Evolutionary conservation across 352 stramenopile species (phyloP).

Genomic region (Globisporangium nunn): DNA sequence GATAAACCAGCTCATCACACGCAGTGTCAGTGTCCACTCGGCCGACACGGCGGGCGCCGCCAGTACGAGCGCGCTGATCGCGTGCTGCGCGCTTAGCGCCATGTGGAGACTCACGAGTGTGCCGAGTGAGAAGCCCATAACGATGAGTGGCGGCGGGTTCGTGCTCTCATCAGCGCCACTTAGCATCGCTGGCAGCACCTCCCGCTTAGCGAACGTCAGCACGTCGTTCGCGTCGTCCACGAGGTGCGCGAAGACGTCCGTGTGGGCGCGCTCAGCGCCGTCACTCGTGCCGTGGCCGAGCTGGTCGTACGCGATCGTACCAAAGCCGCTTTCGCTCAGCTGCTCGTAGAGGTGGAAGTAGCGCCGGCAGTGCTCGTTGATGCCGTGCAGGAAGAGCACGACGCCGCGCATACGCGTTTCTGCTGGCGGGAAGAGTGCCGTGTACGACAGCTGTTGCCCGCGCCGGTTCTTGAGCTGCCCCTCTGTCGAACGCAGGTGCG

Average conservation of each 20-base stretch:
- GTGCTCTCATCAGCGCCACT: too few species aligned
- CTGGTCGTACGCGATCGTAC: slow-evolving; percentile 40
- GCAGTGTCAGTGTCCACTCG: slow-evolving; percentile 12
- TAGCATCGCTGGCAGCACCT: slow-evolving; percentile 23
- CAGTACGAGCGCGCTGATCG: slow-evolving; percentile 20
- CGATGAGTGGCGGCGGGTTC: slow-evolving; percentile 13
- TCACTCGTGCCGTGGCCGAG: slow-evolving; percentile 39
- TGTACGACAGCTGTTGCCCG: slow-evolving; percentile 32
- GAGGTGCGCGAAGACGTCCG: slow-evolving; percentile 32
- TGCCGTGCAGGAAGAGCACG: slow-evolving; percentile 45
- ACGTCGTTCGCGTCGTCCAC: slow-evolving; percentile 50
- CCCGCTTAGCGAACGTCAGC: slow-evolving; percentile 25
- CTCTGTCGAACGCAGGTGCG: slow-evolving; percentile 25
- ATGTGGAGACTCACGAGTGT: slow-evolving; percentile 28
- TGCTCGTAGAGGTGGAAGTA: slow-evolving; percentile 40
- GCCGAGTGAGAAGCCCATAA: slow-evolving; percentile 24
- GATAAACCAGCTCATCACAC: slow-evolving; percentile 13
- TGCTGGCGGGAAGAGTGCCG: slow-evolving; percentile 26
- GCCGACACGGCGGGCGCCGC: slow-evolving; percentile 17
- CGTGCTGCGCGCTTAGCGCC: slow-evolving; percentile 17
- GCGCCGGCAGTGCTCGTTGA: slow-evolving; percentile 35
- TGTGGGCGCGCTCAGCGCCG: slow-evolving; percentile 24
- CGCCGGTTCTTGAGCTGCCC: slow-evolving; percentile 32
- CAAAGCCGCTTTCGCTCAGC: slow-evolving; percentile 30
- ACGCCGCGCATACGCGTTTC: slow-evolving; percentile 20